Base-by-base conservation (phyloP, 345 rosid species). In the Hibiscus trionum region DNA sequence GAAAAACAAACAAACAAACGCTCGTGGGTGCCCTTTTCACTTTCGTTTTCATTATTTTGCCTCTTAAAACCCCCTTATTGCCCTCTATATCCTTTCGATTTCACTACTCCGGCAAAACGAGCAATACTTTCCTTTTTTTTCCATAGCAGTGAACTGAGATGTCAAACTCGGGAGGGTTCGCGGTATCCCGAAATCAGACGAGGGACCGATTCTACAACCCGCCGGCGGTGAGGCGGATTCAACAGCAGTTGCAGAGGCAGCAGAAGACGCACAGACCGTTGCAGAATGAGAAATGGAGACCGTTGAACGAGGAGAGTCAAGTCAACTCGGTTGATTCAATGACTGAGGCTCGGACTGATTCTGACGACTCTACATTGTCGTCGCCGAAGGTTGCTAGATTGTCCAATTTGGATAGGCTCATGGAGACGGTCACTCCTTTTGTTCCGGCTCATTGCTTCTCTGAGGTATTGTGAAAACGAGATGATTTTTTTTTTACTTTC, bases 371-470 rank as follows among this genome's bases (percentile, higher is more conserved):
- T 7, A 76, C 86, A 78, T 80, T 82, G 77, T 81, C 78, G 14
- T 66, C 70, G 24, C 66, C 68, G 31, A 31, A 49, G 57, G 37
- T 44, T 61, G 17, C 63, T 7, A 44, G 31, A 59, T 73, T 74
- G 66, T 81, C 84, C 55, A 83, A 88, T 76, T 81, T 88, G 80
- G 89, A 85, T 81, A 86, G 91, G 71, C 80, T 88, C 7, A 52
- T 88, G 47, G 80, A 84, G 53, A 72, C 86, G 29, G 85, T 86
- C 71, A 82, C 85, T 59, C 91, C 91, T 39, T 74, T 61, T 19
- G 88, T 85, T 61, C 74, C 75, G 62, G 86, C 76, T 73, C 86
- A 67, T 68, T 71, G 55, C 79, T 66, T 58, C 14, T 56, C 77
- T 11, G 82, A 84, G 91, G 89, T 84, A 72, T 16, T 11, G 26